Evolutionary conservation across 2,329 filamentous ascomycete species (phyloP).

Genomic region (Dactylella cylindrospora): DNA sequence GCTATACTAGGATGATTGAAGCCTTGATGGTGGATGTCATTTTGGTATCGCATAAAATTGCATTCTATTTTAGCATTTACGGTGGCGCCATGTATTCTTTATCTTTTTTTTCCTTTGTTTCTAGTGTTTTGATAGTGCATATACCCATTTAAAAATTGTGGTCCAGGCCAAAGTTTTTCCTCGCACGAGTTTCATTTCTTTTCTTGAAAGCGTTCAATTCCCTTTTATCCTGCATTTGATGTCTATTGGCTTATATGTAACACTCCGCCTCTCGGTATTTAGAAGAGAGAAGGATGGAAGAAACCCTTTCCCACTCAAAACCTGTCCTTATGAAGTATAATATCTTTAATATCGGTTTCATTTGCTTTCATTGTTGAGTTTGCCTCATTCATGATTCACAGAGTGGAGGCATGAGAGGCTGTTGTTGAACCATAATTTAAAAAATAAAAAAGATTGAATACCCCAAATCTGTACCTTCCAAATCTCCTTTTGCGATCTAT

Average conservation of each 20-base stretch:
- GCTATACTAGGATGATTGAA: constrained; percentile 6
- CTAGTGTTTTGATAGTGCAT: constrained; percentile 2
- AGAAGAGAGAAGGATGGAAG: background rate
- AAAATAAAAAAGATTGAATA: no score
- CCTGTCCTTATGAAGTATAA: no score
- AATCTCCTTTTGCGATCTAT: background rate
- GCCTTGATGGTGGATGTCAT: constrained; percentile 30
- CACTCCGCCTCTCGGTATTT: no score
- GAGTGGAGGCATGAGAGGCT: no score
- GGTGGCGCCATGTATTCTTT: no score
- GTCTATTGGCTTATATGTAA: constrained; percentile 3
- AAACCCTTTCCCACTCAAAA: constrained; percentile 1
- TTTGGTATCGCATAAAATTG: constrained; percentile 1
- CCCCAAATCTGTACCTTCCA: background rate
- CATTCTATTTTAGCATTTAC: constrained; percentile 15
- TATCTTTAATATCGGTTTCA: no score
- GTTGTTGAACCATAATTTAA: no score
- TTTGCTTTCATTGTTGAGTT: no score
- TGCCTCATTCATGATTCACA: no score
- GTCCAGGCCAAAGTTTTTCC: constrained; percentile 19
- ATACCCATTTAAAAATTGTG: background rate
- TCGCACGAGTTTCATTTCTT: constrained; percentile 13
- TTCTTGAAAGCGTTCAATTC: constrained; percentile 24
- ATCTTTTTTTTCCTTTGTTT: constrained; percentile 28
- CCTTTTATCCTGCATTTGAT: constrained; percentile 10